Evolutionary conservation across 495 filamentous ascomycete genomes (phyloP).

Genomic region (Penicillium cinerascens): DNA sequence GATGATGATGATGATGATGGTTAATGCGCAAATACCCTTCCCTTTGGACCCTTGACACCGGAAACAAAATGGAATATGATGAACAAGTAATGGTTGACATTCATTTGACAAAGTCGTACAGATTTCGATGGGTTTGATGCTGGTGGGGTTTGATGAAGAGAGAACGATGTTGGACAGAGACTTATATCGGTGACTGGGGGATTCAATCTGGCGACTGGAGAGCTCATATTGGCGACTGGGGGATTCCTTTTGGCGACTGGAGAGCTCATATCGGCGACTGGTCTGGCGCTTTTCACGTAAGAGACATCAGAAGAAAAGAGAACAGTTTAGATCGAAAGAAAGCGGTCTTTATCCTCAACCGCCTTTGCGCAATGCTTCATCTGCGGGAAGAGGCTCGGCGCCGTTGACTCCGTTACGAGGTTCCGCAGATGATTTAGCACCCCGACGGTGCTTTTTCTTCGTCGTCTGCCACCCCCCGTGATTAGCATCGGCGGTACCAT

Average conservation of each 20-base stretch:
- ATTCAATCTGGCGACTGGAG: no score
- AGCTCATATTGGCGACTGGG: no score
- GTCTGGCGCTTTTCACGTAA: no score
- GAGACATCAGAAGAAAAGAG: neutral
- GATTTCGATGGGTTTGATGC: neutral
- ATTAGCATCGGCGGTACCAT: conserved; percentile 20
- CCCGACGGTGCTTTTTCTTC: conserved; percentile 46
- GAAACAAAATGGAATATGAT: conserved; percentile 12
- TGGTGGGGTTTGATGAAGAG: neutral
- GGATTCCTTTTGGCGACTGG: no score
- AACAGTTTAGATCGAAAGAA: no score
- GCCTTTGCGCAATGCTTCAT: conserved; percentile 49
- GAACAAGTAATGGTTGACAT: conserved; percentile 16
- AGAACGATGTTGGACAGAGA: neutral
- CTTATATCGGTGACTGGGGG: neutral
- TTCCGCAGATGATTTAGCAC: conserved; percentile 33
- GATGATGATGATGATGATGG: conserved; percentile 3
- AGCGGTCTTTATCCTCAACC: no score
- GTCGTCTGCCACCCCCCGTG: conserved; percentile 47
- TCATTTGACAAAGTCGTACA: conserved; percentile 5
- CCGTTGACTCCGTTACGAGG: conserved; percentile 23
- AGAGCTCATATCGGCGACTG: no score
- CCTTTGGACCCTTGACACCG: conserved; percentile 7
- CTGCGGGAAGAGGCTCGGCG: conserved; percentile 43
- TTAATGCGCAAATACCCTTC: conserved; percentile 12